Evolutionary conservation across 73 alveolate genomes (phyloP).

Genomic region (Paramecium bursaria): DNA sequence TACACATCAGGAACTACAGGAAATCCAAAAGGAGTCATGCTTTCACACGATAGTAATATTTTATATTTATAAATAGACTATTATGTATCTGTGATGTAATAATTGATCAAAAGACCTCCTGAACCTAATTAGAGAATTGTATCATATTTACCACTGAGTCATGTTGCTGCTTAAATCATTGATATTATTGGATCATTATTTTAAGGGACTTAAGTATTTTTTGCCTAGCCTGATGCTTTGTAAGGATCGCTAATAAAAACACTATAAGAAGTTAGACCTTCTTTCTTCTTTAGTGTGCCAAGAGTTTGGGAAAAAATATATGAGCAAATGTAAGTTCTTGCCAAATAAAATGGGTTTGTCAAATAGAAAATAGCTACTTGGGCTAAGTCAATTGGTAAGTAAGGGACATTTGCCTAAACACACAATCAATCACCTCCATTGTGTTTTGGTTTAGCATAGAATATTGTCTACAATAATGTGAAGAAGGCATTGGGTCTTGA

Average conservation of each 20-base stretch:
- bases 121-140: conserved; percentile 80
- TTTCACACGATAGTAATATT: conserved; percentile 82
- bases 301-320: conserved; percentile 93
- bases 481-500: conserved; percentile 84
- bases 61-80: no score
- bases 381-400: conserved; percentile 78
- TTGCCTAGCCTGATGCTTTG: conserved; percentile 89
- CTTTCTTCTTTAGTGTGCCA: conserved; percentile 90
- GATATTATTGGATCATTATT: conserved; percentile 73
- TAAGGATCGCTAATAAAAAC: conserved; percentile 87
- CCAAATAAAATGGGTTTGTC: conserved; percentile 71
- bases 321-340: conserved; percentile 82
- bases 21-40: conserved; percentile 90
- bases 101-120: no score
- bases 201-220: conserved; percentile 71
- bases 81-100: not conserved
- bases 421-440: conserved; percentile 69
- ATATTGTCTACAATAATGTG: conserved; percentile 71
- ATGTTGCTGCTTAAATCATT: conserved; percentile 81
- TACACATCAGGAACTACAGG: conserved; percentile 95
- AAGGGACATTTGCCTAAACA: conserved; percentile 67
- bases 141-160: conserved; percentile 87
- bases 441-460: conserved; percentile 77
- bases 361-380: conserved; percentile 74
- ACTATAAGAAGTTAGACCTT: conserved; percentile 82